Percentiles rank a stretch among this genome's conserved stretches.
phyloP scores from a whole-genome alignment of 2,329 filamentous ascomycete genomes.

The Stemphylium lycopersici region DNA sequence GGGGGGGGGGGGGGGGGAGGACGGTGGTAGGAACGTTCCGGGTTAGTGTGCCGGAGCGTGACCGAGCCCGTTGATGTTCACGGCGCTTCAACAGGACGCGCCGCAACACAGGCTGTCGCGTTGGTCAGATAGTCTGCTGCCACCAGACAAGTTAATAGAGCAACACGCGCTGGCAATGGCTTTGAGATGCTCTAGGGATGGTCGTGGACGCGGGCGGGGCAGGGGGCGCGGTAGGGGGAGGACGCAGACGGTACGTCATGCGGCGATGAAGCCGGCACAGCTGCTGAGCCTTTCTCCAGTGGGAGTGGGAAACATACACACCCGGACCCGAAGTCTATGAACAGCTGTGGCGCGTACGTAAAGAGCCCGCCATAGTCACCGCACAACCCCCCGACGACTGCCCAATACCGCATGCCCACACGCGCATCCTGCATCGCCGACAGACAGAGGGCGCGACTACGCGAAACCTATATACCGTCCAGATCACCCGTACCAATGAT shows the following conservation, averaged over 20 bases:
- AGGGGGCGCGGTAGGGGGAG: conserved; percentile 19
- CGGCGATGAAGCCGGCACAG: background rate
- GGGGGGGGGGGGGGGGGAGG: too few relatives aligned
- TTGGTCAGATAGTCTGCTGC: too few relatives aligned
- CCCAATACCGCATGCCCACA: conserved; percentile 35
- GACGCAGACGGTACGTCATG: conserved; percentile 22
- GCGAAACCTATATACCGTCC: conserved; percentile 37
- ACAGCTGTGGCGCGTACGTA: conserved; percentile 37
- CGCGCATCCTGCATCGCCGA: conserved; percentile 39
- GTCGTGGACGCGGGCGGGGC: conserved; percentile 17
- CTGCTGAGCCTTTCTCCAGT: conserved; percentile 23
- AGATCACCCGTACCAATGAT: conserved; percentile 15
- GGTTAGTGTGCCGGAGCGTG: too few relatives aligned
- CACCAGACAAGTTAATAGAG: background rate
- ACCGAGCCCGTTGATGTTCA: too few relatives aligned
- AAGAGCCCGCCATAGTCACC: conserved; percentile 35
- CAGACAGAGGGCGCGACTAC: conserved; percentile 31
- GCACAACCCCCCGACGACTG: conserved; percentile 28
- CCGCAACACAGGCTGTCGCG: background rate
- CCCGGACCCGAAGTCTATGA: conserved; percentile 39
- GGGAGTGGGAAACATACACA: conserved; percentile 38
- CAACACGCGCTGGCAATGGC: conserved; percentile 24
- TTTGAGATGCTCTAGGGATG: conserved; percentile 24
- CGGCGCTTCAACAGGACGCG: background rate
- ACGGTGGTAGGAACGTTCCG: too few relatives aligned